A percentile compares a stretch with the other conserved stretches of the same genome.
Conservation (phyloP, 2,329 filamentous ascomycete genomes). For the Mycosphaerella arachidis region DNA sequence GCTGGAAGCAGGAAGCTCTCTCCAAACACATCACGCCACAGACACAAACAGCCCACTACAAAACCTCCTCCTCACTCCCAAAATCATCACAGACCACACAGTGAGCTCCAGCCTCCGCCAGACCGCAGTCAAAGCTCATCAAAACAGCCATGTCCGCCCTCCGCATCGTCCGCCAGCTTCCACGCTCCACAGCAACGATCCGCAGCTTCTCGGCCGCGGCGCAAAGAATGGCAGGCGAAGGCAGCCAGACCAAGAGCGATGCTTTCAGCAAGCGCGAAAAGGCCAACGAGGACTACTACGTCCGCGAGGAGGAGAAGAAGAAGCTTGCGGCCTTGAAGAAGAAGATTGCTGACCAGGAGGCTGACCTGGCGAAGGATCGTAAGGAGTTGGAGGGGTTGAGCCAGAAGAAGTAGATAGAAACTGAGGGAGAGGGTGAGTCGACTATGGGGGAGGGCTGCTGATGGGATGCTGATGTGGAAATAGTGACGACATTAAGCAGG, state of each 20-base stretch:
- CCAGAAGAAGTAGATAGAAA: conserved; percentile 14
- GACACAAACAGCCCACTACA: not conserved
- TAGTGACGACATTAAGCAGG: not conserved
- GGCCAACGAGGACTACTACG: conserved; percentile 78
- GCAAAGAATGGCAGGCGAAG: conserved; percentile 40
- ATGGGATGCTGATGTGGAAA: not conserved
- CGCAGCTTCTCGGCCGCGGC: conserved; percentile 42
- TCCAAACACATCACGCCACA: not conserved
- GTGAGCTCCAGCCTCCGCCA: conserved; percentile 5
- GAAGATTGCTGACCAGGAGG: conserved; percentile 33
- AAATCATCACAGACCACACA: conserved; percentile 1
- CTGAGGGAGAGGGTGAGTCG: not conserved
- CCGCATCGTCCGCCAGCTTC: conserved; percentile 38
- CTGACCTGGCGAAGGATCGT: conserved; percentile 28
- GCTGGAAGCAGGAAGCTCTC: not conserved
- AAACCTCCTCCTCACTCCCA: not conserved
- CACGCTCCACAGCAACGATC: conserved; percentile 31
- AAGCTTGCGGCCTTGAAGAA: conserved; percentile 53
- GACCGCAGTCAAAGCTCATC: conserved; percentile 2
- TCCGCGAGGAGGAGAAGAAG: conserved; percentile 81
- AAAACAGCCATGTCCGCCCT: conserved; percentile 25
- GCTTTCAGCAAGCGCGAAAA: conserved; percentile 89
- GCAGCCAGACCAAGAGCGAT: conserved; percentile 58
- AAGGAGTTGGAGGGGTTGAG: conserved; percentile 24
- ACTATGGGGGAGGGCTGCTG: not conserved